phyloP scores from a whole-genome alignment of 202 grass and related monocot species.

The Thinopyrum obtusiflorum region DNA sequence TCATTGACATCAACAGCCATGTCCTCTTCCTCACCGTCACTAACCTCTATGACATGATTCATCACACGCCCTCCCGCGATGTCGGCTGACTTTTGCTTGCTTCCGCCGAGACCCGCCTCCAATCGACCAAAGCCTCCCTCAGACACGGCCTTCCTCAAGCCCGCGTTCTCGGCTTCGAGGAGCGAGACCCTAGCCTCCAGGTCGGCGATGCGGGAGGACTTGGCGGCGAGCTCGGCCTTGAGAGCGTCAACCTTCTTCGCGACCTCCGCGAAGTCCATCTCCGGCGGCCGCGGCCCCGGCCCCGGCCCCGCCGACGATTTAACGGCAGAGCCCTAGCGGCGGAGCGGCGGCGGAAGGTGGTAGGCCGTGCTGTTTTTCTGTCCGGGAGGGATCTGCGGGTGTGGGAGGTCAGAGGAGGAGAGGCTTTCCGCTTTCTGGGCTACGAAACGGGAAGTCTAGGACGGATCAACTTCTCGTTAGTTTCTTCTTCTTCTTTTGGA shows the following conservation, averaged over 20 bases:
- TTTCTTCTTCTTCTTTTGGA: too few species aligned
- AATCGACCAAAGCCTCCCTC: constrained; percentile 2
- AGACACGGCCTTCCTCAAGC: constrained; percentile 16
- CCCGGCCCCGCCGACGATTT: background rate
- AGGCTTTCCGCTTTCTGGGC: too few species aligned
- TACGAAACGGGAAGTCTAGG: too few species aligned
- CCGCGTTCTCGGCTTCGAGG: constrained; percentile 45
- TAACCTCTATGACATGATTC: constrained; percentile 23
- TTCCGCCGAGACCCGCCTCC: background rate
- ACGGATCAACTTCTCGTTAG: too few species aligned
- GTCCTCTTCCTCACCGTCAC: constrained; percentile 22
- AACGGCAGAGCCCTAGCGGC: constrained; percentile 1
- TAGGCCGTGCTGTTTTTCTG: background rate
- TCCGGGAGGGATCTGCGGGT: background rate
- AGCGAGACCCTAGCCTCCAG: constrained; percentile 36
- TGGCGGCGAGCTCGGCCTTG: constrained; percentile 34
- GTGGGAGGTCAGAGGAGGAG: too few species aligned
- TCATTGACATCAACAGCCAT: background rate
- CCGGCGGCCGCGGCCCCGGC: background rate
- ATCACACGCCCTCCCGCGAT: background rate
- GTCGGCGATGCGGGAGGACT: constrained; percentile 32
- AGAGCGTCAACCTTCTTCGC: constrained; percentile 17
- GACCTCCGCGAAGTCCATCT: constrained; percentile 1
- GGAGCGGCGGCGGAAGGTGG: background rate
- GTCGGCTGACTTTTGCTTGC: too few species aligned